Evolutionary conservation across 163 green algal species (phyloP).

Genomic region (Volvox carteri): DNA sequence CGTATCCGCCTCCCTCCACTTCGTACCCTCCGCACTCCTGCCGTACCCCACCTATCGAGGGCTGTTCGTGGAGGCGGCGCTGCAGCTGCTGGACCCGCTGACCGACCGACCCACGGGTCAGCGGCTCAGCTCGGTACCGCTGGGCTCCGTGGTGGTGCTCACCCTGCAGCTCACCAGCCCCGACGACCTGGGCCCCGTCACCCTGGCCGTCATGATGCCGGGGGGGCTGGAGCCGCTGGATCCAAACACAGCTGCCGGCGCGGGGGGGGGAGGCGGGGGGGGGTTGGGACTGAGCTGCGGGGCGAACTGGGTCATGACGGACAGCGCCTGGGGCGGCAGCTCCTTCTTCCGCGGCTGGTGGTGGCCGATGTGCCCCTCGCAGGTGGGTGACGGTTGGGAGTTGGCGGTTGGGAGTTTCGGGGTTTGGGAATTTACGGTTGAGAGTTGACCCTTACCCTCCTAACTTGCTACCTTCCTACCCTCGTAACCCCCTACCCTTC

Average conservation of each 20-base stretch:
- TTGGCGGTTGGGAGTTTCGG: no score
- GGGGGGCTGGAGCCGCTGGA: slow-evolving; percentile 69
- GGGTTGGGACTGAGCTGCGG: background rate
- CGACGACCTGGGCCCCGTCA: slow-evolving; percentile 63
- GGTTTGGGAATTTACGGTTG: no score
- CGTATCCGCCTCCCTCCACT: slow-evolving; percentile 66
- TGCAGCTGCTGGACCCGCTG: slow-evolving; percentile 57
- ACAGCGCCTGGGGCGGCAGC: background rate
- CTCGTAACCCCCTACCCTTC: no score
- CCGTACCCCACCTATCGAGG: slow-evolving; percentile 73
- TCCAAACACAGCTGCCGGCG: slow-evolving; percentile 54
- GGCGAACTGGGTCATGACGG: background rate
- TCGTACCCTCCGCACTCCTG: slow-evolving; percentile 65
- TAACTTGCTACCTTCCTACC: no score
- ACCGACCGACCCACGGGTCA: slow-evolving; percentile 20
- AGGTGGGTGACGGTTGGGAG: no score
- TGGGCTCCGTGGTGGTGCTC: slow-evolving; percentile 54
- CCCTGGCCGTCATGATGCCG: slow-evolving; percentile 69
- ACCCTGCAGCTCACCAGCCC: slow-evolving; percentile 69
- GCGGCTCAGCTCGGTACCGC: slow-evolving; percentile 26
- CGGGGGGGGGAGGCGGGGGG: background rate
- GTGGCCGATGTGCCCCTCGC: slow-evolving; percentile 55
- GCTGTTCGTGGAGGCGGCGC: slow-evolving; percentile 67
- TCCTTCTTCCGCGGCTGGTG: slow-evolving; percentile 36
- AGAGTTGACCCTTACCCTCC: no score